Evolutionary conservation across 805 yeast species (phyloP), one percentile per base, ranked within the genome.

Genomic region (Komagataella phaffii): DNA sequence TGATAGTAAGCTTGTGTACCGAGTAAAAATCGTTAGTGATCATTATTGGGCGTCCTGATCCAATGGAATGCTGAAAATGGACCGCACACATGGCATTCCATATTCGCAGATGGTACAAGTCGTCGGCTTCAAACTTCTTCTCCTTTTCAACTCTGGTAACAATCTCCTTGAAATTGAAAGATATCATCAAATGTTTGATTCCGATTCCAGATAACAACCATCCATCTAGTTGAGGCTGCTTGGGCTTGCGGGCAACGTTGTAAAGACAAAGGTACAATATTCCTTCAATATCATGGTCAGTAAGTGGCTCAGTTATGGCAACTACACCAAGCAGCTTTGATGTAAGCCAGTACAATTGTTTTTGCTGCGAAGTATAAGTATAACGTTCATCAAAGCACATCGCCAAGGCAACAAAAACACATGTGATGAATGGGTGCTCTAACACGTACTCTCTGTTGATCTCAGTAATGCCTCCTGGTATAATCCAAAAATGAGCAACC

Each of bases 241-340:
- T 65, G 3, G 80, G 75, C 54, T 77, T 77, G 54, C 81, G 65
- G 1, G 81, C 75, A 48, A 77, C 72, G 55, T 76, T 76, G 59
- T 76, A 80, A 59, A 76, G 62, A 18, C 79, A 71, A 50, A 80
- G 69, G 57, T 80, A 80, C 24, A 79, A 57, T 7, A 80, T 71
- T 0, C 82, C 83, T 58, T 80, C 85, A 43, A 79, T 72, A 57
- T 80, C 85, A 60, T 77, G 81, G 56, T 77, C 82, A 3, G 75
- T 75, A 30, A 79, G 60, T n/a, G 77, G 76, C 46, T 72, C 75
- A 3, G 79, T 73, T 58, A 74, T 70, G 23, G 74, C 58, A 0
- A 80, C 75, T 50, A 72, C 69, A 0, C 80, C 75, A 7, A 77
- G 56, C n/a, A 79, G 61, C 43, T 72, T 66, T 47, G 75, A 73